Conservation (phyloP, 768 basidiomycete species). For the Lentinus tigrinus region DNA sequence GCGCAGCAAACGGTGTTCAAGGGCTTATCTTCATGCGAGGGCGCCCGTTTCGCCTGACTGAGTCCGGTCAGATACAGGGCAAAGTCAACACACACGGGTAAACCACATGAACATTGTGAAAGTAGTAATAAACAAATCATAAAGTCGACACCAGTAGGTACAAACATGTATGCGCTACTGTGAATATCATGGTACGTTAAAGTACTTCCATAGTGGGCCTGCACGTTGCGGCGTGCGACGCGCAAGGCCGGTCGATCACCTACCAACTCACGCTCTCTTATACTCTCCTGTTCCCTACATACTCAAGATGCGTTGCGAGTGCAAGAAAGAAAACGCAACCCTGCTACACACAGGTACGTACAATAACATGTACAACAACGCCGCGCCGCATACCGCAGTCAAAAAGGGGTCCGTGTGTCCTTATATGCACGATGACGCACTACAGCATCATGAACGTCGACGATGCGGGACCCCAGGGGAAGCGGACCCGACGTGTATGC, state of each 20-base stretch:
- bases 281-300: too few species aligned
- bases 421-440: not conserved
- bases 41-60: too few species aligned
- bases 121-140: not conserved
- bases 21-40: too few species aligned
- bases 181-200: constrained; percentile 7
- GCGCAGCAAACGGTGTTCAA: too few species aligned
- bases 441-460: not conserved
- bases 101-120: too few species aligned
- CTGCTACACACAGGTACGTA: not conserved
- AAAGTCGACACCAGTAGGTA: not conserved
- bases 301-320: not conserved
- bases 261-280: not conserved
- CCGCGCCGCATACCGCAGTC: not conserved
- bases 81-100: too few species aligned
- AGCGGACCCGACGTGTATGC: constrained; percentile 9
- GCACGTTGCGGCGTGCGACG: not conserved
- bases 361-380: constrained; percentile 17
- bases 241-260: not conserved
- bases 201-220: constrained; percentile 6
- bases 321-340: not conserved
- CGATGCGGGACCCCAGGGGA: not conserved
- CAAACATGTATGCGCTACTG: not conserved
- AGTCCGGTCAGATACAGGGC: too few species aligned
- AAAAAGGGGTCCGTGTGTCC: constrained; percentile 3